Conservation (phyloP, 176 grass and related monocot species). For the Alloteropsis semialata region DNA sequence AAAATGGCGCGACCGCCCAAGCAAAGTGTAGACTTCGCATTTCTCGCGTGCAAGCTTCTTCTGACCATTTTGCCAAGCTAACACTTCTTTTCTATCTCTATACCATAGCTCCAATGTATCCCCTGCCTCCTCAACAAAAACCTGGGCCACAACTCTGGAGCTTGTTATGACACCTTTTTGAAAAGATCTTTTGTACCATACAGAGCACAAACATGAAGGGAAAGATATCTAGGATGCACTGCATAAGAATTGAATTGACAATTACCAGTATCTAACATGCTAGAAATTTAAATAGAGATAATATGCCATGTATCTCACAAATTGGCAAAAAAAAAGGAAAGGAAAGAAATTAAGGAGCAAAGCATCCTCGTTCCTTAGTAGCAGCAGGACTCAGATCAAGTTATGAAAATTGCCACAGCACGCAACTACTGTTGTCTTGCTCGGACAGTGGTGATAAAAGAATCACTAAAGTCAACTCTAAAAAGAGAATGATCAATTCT, state of each 20-base stretch:
- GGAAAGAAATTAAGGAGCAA: too few species aligned
- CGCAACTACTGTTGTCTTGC: background rate
- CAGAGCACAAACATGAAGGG: background rate
- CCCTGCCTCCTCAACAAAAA: conserved; percentile 73
- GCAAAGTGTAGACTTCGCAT: conserved; percentile 65
- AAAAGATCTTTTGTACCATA: background rate
- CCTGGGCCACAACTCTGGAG: conserved; percentile 44
- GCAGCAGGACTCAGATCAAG: background rate
- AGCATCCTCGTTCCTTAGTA: background rate
- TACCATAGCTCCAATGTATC: conserved; percentile 85
- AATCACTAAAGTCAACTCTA: too few species aligned
- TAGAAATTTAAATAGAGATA: background rate
- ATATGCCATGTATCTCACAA: conserved; percentile 4
- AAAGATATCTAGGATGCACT: background rate
- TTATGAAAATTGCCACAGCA: background rate
- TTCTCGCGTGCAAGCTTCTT: conserved; percentile 51
- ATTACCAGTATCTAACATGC: too few species aligned
- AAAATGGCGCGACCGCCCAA: conserved; percentile 75
- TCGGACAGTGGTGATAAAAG: too few species aligned
- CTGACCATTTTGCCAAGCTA: conserved; percentile 65
- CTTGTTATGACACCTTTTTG: background rate
- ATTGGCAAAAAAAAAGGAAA: background rate
- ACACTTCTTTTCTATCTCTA: conserved; percentile 74
- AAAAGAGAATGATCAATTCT: background rate
- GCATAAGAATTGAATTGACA: too few species aligned